phyloP scores from a whole-genome alignment of 257 asterid genomes.

The Gynochthodes officinalis region DNA sequence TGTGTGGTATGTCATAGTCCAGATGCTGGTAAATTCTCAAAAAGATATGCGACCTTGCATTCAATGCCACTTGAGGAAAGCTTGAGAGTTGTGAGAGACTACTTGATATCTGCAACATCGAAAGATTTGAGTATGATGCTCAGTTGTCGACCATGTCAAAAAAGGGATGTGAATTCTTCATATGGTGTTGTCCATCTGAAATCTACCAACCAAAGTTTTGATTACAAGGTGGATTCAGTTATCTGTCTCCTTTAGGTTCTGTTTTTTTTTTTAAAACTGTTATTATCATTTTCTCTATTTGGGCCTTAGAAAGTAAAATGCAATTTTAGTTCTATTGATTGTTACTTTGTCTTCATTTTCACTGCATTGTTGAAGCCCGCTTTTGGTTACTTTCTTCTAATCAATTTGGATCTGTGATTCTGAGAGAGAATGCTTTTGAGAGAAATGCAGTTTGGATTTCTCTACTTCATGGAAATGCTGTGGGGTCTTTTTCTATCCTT shows the following conservation, averaged over 20 bases:
- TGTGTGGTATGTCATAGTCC: constrained; percentile 55
- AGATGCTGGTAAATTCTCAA: constrained; percentile 35
- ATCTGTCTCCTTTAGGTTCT: not conserved
- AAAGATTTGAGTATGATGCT: constrained; percentile 96
- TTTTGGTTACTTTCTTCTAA: not conserved
- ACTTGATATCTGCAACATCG: constrained; percentile 89
- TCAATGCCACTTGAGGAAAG: constrained; percentile 57
- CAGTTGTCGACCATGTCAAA: constrained; percentile 56
- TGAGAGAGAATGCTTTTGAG: not conserved
- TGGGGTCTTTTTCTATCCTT: not conserved
- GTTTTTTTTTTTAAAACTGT: not conserved
- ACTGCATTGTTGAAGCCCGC: not conserved
- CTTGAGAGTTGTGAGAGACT: constrained; percentile 66
- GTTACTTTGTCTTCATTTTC: not conserved
- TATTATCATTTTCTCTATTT: not conserved
- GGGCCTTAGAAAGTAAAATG: not conserved
- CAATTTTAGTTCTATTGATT: not conserved
- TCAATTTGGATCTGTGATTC: not conserved
- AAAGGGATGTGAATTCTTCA: constrained; percentile 42
- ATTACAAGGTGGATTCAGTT: constrained; percentile 62
- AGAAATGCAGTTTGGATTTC: not conserved
- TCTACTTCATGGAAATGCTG: not conserved
- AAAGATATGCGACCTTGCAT: constrained; percentile 56
- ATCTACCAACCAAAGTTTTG: constrained; percentile 68
- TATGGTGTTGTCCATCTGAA: constrained; percentile 47